These are phyloP conservation scores for Lentithecium fluviatile DNA, from an alignment of 495 filamentous ascomycete species.

Conservation along the genomic window DNA sequence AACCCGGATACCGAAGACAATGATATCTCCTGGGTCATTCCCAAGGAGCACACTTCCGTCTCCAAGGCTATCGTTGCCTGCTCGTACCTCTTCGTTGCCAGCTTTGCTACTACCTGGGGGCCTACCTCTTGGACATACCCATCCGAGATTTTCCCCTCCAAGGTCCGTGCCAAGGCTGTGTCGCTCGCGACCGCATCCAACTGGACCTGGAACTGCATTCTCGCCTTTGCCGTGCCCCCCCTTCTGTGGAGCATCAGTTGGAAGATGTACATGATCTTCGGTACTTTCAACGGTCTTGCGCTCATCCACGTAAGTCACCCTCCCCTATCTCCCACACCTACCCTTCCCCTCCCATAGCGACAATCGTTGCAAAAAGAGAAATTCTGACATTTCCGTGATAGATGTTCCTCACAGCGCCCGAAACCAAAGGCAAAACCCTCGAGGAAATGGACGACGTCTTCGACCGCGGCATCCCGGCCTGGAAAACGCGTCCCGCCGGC, in stretches of 20 bases:
- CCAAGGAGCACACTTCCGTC: conserved; percentile 22
- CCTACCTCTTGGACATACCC: conserved; percentile 65
- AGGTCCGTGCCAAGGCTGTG: conserved; percentile 66
- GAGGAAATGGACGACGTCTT: conserved; percentile 46
- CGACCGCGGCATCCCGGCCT: conserved; percentile 39
- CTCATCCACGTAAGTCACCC: conserved; percentile 49
- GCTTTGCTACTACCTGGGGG: conserved; percentile 60
- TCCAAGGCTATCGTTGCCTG: conserved; percentile 59
- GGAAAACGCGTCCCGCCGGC: conserved; percentile 30
- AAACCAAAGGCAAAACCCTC: conserved; percentile 52
- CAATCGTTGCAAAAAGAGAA: background rate
- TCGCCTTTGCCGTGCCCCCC: conserved; percentile 55
- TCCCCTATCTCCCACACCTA: background rate
- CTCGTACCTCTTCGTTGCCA: conserved; percentile 65
- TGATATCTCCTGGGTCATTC: conserved; percentile 35
- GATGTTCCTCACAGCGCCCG: conserved; percentile 58
- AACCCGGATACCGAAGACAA: conserved; percentile 23
- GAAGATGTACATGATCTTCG: conserved; percentile 55
- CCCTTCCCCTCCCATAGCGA: too few species aligned
- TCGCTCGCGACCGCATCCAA: conserved; percentile 64
- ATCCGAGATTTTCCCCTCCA: conserved; percentile 64
- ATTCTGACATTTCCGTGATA: background rate
- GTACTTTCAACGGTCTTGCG: conserved; percentile 52
- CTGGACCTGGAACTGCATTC: conserved; percentile 54
- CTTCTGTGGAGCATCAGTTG: conserved; percentile 55